Percentiles rank a stretch among this genome's conserved stretches.
phyloP scores from a whole-genome alignment of 2,329 filamentous ascomycete species.

The Exutisphaerella laricina region DNA sequence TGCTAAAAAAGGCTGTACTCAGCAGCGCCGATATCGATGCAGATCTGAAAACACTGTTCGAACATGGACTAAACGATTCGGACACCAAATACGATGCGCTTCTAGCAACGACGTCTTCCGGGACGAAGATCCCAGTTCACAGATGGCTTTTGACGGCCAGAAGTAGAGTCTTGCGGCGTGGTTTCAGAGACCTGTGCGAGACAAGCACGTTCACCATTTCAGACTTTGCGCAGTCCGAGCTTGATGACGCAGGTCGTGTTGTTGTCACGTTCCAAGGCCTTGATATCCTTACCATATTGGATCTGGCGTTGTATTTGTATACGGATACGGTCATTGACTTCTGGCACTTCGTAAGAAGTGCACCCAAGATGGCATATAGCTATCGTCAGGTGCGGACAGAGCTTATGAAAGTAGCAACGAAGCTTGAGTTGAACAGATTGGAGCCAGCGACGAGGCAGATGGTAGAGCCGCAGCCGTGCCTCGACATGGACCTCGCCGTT shows the following conservation, averaged over 20 bases:
- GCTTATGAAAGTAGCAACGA: conserved; percentile 76
- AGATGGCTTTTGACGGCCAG: conserved; percentile 72
- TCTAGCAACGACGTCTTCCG: conserved; percentile 54
- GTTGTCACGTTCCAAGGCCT: conserved; percentile 63
- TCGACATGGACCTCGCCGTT: conserved; percentile 64
- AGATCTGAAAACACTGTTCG: conserved; percentile 53
- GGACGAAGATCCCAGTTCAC: conserved; percentile 72
- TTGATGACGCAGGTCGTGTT: conserved; percentile 46
- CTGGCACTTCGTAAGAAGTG: conserved; percentile 72
- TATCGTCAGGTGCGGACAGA: conserved; percentile 78
- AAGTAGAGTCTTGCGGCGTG: conserved; percentile 62
- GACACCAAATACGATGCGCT: conserved; percentile 42
- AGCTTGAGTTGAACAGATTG: conserved; percentile 63
- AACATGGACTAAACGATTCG: conserved; percentile 31
- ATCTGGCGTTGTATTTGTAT: conserved; percentile 75
- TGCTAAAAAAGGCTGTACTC: conserved; percentile 53
- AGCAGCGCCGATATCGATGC: conserved; percentile 61
- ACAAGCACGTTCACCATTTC: conserved; percentile 52
- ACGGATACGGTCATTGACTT: conserved; percentile 74
- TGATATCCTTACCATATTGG: conserved; percentile 73
- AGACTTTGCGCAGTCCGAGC: conserved; percentile 56
- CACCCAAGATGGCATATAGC: conserved; percentile 59
- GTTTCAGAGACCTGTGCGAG: conserved; percentile 54
- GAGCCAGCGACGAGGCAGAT: conserved; percentile 75
- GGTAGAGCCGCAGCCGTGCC: conserved; percentile 55